Conservation (phyloP, 305 asterid species). For the Fraxinus sp. region DNA sequence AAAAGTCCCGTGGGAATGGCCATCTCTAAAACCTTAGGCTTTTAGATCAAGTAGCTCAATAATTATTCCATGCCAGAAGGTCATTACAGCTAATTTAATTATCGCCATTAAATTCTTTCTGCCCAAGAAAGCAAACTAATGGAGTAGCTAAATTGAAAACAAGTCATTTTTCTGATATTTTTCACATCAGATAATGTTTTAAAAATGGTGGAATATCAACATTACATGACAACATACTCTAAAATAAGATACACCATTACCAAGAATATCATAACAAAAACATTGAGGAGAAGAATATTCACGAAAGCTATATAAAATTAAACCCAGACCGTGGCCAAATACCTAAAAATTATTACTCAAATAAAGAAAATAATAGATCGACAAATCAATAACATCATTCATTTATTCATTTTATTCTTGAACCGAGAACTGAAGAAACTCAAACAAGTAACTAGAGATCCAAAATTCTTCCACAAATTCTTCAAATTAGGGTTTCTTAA, state of each 20-base stretch:
- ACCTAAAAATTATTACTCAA: constrained; percentile 10
- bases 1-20: neutral
- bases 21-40: neutral
- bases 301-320: neutral
- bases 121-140: neutral
- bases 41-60: neutral
- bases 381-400: neutral
- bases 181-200: neutral
- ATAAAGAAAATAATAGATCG: neutral
- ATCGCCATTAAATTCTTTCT: neutral
- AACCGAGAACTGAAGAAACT: neutral
- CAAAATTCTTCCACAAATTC: neutral
- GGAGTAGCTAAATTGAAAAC: neutral
- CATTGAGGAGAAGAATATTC: neutral
- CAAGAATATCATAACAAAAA: neutral
- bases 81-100: neutral
- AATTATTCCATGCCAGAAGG: neutral
- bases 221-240: neutral
- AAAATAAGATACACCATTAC: neutral
- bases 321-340: neutral
- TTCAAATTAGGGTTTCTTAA: constrained; percentile 20
- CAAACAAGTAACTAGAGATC: constrained; percentile 23
- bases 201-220: neutral
- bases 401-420: constrained; percentile 1
- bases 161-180: neutral